phyloP scores from a whole-genome alignment of 345 rosid genomes.

The Heritiera littoralis region DNA sequence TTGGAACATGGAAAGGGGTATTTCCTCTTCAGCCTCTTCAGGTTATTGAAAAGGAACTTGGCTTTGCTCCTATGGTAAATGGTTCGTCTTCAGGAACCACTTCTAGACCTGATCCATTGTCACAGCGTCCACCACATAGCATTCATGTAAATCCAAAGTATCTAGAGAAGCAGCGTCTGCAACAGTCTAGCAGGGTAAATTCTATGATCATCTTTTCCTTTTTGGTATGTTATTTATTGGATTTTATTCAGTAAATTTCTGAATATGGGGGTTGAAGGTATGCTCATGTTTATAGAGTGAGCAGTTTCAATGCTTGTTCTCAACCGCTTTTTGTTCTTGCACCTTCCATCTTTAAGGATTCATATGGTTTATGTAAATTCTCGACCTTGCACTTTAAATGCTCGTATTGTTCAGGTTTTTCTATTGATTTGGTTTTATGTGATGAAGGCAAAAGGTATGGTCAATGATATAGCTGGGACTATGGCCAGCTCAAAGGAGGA shows the following conservation, averaged over 20 bases:
- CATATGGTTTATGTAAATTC: background rate
- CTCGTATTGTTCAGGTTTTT: slow-evolving; percentile 10
- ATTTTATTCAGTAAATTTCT: slow-evolving; percentile 5
- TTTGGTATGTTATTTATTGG: background rate
- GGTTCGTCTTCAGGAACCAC: slow-evolving; percentile 62
- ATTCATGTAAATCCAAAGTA: slow-evolving; percentile 98
- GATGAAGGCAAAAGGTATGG: slow-evolving; percentile 49
- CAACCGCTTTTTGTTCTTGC: background rate
- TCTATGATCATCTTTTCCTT: background rate
- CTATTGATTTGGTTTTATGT: slow-evolving; percentile 20
- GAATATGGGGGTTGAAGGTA: background rate
- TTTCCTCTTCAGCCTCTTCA: slow-evolving; percentile 81
- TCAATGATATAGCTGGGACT: slow-evolving; percentile 40
- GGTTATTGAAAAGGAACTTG: slow-evolving; percentile 86
- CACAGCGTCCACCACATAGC: slow-evolving; percentile 81
- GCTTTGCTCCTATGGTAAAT: slow-evolving; percentile 63
- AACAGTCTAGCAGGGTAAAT: slow-evolving; percentile 81
- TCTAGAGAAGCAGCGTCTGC: slow-evolving; percentile 89
- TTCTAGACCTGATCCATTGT: slow-evolving; percentile 64
- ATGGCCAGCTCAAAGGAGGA: slow-evolving; percentile 43
- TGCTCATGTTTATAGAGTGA: background rate
- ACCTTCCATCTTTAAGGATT: background rate
- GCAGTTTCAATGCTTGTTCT: background rate
- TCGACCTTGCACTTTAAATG: background rate
- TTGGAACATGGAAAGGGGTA: slow-evolving; percentile 99